These are phyloP conservation scores for Bipolaris cookei DNA, from an alignment of 2,329 filamentous ascomycete genomes.

Conservation along the genomic window DNA sequence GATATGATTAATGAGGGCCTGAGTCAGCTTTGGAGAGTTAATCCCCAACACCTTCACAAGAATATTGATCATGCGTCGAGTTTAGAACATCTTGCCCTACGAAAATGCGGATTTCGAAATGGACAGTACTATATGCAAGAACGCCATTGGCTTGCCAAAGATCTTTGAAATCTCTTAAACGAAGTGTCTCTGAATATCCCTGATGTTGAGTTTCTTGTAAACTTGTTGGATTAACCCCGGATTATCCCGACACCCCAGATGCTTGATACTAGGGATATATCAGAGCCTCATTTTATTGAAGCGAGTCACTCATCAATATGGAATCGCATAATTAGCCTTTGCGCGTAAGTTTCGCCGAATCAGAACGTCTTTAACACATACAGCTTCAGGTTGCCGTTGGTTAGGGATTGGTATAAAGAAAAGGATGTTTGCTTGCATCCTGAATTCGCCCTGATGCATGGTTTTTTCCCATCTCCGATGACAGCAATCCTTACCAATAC, in stretches of 20 bases:
- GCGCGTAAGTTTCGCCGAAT: background rate
- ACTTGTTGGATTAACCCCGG: slow-evolving; percentile 17
- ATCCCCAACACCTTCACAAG: slow-evolving; percentile 1
- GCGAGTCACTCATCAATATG: slow-evolving; percentile 5
- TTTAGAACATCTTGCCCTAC: slow-evolving; percentile 10
- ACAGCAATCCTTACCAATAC: slow-evolving; percentile 52
- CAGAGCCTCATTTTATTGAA: slow-evolving; percentile 5
- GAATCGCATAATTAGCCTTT: slow-evolving; percentile 1
- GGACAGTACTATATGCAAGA: slow-evolving; percentile 6
- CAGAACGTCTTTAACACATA: background rate
- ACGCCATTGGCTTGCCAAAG: slow-evolving; percentile 8
- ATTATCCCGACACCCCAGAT: slow-evolving; percentile 10
- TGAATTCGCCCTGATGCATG: slow-evolving; percentile 54
- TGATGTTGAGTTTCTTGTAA: slow-evolving; percentile 15
- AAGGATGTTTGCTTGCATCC: slow-evolving; percentile 19
- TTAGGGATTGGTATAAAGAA: slow-evolving; percentile 1
- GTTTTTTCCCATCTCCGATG: slow-evolving; percentile 54
- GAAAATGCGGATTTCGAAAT: slow-evolving; percentile 10
- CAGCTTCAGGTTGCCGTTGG: slow-evolving; percentile 10
- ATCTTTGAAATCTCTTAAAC: slow-evolving; percentile 2
- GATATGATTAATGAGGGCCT: slow-evolving; percentile 53
- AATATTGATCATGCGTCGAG: slow-evolving; percentile 6
- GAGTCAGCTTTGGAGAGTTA: slow-evolving; percentile 50
- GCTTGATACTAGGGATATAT: slow-evolving; percentile 3
- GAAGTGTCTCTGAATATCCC: slow-evolving; percentile 11